These are phyloP conservation scores for Aspergillus haitiensis DNA, from an alignment of 495 filamentous ascomycete species.

Conservation along the genomic window DNA sequence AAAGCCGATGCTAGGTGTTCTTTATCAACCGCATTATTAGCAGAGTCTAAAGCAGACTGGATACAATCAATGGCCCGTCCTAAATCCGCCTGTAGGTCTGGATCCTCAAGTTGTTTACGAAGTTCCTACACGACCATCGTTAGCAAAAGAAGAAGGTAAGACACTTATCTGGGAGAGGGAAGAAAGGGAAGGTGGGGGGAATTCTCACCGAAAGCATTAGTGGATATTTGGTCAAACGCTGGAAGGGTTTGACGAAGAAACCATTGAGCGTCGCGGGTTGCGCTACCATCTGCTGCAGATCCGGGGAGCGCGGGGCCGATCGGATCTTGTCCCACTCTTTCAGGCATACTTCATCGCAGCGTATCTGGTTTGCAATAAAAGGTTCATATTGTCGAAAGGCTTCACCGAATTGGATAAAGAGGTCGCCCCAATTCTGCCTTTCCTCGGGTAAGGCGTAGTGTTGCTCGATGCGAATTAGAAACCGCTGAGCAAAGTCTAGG, in stretches of 20 bases:
- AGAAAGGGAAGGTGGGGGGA: neutral
- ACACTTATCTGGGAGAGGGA: neutral
- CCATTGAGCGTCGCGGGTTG: conserved; percentile 66
- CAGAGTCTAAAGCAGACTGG: conserved; percentile 71
- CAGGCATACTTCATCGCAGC: conserved; percentile 50
- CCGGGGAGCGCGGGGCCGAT: conserved; percentile 52
- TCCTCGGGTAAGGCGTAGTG: conserved; percentile 78
- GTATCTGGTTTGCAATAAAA: conserved; percentile 88
- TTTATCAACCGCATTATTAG: conserved; percentile 86
- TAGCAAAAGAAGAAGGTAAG: neutral
- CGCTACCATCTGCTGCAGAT: conserved; percentile 64
- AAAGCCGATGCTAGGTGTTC: conserved; percentile 79
- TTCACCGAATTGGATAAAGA: conserved; percentile 78
- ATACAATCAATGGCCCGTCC: conserved; percentile 71
- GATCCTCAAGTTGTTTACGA: conserved; percentile 75
- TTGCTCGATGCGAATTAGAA: conserved; percentile 92
- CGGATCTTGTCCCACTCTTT: conserved; percentile 57
- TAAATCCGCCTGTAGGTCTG: conserved; percentile 67
- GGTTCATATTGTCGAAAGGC: conserved; percentile 89
- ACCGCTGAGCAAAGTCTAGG: conserved; percentile 90
- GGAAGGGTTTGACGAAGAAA: conserved; percentile 95
- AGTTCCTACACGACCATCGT: conserved; percentile 61
- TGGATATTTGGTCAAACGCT: conserved; percentile 91
- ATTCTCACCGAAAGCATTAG: conserved; percentile 75
- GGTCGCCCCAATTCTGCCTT: conserved; percentile 85